Evolutionary conservation across 2,329 filamentous ascomycete genomes (phyloP), one percentile per base, ranked within the genome.

Genomic region (Alternaria incomplexa): DNA sequence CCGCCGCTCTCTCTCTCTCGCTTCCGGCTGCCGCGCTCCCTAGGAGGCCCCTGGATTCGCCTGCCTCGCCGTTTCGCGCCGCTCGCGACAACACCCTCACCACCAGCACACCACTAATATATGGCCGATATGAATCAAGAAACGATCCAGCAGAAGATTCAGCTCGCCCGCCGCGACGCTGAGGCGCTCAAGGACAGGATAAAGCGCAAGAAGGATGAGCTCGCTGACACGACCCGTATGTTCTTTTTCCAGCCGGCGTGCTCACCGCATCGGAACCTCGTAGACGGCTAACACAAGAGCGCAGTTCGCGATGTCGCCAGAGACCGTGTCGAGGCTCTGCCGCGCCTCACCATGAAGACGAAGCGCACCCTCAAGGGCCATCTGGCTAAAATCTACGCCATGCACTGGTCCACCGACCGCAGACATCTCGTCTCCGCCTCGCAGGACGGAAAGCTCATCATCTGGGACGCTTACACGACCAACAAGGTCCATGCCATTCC

Each of bases 401-500:
- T 99, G 96, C 96, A 99, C 86, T 99, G 96, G 96, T 98, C 96
- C 32, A 99, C 96, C 69, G 96, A 99, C 83, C 90, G 96, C 79
- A 90, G 96, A 82, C 96, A 98, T 83, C 89, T 98, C 65, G 96
- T 99, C 56, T 98, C 96, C 12, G 96, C 96, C 68, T 99, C 96
- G 73, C 96, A 99, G 83, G 96, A 99, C 78, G 96, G 96, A 81
- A 99, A 99, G 86, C 90, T 99, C 73, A 99, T 99, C 82, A 98
- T 99, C 80, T 99, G 96, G 96, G 96, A 99, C 81, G 96, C 96
- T 63, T 99, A 99, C 85, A 98, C 95, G 70, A 98, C 96, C 67
- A 98, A 99, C 87, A 99, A 99, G 83, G 96, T 99, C 66, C 96
- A 99, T 83, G 96, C 96, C 81, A 98, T 99, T 74, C 96, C 96